Base-by-base conservation (phyloP, 345 rosid species). In the Salix koriyanagi region DNA sequence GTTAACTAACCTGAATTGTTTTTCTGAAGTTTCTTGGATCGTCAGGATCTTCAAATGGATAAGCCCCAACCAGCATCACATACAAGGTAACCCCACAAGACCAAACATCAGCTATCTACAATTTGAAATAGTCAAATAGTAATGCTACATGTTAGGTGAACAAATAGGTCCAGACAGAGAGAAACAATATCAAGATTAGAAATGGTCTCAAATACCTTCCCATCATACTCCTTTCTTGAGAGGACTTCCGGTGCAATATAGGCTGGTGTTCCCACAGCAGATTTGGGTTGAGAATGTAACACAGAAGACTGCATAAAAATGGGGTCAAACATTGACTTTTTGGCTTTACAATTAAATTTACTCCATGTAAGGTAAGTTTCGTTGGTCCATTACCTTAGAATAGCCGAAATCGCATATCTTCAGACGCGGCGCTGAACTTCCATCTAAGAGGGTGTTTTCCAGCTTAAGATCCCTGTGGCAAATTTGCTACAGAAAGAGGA, bases 391-490 rank as follows among this genome's bases (percentile, higher is more conserved):
- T 79, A 72, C 81, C 81, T 79, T 79, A 30, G 81, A 79, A 69
- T 79, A 79, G 62, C 81, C 81, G 39, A 79, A 79, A 14, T 79
- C 81, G 1, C 81, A 79, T n/a, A 79, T 79, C 81, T 79, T 79
- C 6, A 79, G 74, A 41, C 73, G 65, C 8, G 81, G 74, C 9
- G 41, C 67, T 25, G 77, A 67, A 64, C 52, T 79, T 68, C 77
- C 74, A 67, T 73, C 81, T 21, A 79, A 37, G 19, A 79, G 71
- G 32, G 81, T 79, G 34, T 79, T 79, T 79, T 79, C 81, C 37
- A 79, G 60, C 73, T 79, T 79, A 42, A 79, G 77, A 67, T 79
- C 81, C 60, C 81, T 68, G 28, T 79, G 81, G 73, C 81, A 79
- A 44, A 79, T 73, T 73, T 79, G 77, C 81, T 79, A 73, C 62